Percentiles rank a stretch among this genome's conserved stretches.
phyloP scores from a whole-genome alignment of 2,329 filamentous ascomycete genomes.

The Coniella vitis region DNA sequence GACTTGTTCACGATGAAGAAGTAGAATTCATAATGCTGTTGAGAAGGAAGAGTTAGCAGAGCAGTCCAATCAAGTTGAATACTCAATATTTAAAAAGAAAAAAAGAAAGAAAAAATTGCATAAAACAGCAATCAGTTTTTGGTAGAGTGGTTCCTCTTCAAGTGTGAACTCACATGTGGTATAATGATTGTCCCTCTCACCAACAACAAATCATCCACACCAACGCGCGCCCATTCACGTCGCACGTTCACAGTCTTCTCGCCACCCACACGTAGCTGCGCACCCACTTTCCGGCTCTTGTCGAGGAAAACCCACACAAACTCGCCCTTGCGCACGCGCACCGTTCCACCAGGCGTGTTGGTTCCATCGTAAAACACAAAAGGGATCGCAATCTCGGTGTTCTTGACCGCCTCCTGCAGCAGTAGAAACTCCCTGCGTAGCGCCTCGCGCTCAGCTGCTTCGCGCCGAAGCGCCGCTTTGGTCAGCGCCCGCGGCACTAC shows the following conservation, averaged over 20 bases:
- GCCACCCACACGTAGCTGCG: conserved; percentile 68
- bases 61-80: conserved; percentile 9
- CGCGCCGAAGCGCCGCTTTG: conserved; percentile 57
- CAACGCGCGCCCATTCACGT: conserved; percentile 85
- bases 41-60: no score
- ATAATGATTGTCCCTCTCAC: conserved; percentile 87
- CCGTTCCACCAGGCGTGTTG: conserved; percentile 76
- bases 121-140: conserved; percentile 3
- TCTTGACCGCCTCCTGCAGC: conserved; percentile 80
- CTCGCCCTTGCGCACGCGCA: conserved; percentile 88
- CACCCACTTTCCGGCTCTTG: conserved; percentile 82
- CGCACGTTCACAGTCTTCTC: conserved; percentile 57
- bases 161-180: conserved; percentile 66
- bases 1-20: conserved; percentile 92
- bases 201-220: conserved; percentile 91
- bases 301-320: conserved; percentile 90
- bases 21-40: conserved; percentile 91
- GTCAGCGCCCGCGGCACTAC: conserved; percentile 68
- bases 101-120: neutral
- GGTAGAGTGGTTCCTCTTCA: neutral
- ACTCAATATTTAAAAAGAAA: conserved; percentile 19
- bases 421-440: conserved; percentile 73
- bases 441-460: conserved; percentile 66
- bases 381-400: conserved; percentile 81
- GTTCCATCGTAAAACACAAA: conserved; percentile 98